Conservation (phyloP, 2,329 filamentous ascomycete genomes). For the Colletotrichum somersetense region DNA sequence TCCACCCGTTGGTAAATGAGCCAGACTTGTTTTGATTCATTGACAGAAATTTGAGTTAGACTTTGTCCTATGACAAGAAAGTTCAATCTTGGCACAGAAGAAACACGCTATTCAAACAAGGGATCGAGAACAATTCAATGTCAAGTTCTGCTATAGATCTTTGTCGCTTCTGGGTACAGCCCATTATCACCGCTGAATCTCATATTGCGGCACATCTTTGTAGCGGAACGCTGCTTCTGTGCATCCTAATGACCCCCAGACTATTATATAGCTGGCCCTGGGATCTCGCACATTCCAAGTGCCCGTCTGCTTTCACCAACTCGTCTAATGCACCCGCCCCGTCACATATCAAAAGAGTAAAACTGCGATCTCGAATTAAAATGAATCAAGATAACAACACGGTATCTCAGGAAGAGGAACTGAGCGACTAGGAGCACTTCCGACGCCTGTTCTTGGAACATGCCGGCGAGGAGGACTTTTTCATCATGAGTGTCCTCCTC, state of each 20-base stretch:
- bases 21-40: background rate
- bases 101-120: background rate
- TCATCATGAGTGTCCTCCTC: background rate
- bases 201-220: background rate
- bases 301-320: background rate
- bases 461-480: background rate
- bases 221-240: background rate
- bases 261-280: background rate
- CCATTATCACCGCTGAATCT: background rate
- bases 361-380: background rate
- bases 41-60: background rate
- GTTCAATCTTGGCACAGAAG: background rate
- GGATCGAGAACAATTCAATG: background rate
- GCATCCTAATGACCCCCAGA: background rate
- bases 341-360: too few species aligned
- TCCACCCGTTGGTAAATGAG: background rate
- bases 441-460: background rate
- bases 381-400: background rate
- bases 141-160: background rate
- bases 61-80: background rate
- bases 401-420: background rate
- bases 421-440: background rate
- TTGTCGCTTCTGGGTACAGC: background rate
- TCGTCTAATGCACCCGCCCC: background rate
- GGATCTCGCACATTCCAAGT: background rate